Percentiles rank a stretch among this genome's conserved stretches.
phyloP scores from a whole-genome alignment of 163 green algal genomes.

The Scenedesmus sp. region DNA sequence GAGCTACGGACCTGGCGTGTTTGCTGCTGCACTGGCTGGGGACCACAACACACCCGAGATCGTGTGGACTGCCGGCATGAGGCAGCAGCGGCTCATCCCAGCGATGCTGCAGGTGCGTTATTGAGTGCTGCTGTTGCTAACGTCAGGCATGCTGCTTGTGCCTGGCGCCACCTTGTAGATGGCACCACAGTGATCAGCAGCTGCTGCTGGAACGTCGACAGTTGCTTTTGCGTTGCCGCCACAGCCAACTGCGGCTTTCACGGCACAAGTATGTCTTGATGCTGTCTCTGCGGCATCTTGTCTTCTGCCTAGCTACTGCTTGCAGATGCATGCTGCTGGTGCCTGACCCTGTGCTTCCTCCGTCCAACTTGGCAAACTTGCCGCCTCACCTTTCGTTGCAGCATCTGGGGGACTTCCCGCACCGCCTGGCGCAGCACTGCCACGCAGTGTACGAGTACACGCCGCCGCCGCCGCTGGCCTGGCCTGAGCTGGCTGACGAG shows the following conservation, averaged over 20 bases:
- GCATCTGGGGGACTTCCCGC: slow-evolving; percentile 90
- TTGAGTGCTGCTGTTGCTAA: background rate
- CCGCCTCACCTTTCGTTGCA: background rate
- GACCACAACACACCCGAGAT: slow-evolving; percentile 94
- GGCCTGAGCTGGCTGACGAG: slow-evolving; percentile 86
- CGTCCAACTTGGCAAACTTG: background rate
- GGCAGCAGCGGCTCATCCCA: slow-evolving; percentile 82
- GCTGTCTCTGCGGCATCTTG: too few relatives aligned
- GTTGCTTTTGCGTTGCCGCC: too few relatives aligned
- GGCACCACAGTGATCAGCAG: too few relatives aligned
- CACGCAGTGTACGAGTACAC: slow-evolving; percentile 89
- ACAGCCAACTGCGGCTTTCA: too few relatives aligned
- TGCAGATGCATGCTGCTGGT: background rate
- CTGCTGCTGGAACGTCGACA: too few relatives aligned
- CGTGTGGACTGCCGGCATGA: slow-evolving; percentile 94
- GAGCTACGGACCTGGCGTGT: slow-evolving; percentile 63
- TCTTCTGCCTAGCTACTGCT: too few relatives aligned
- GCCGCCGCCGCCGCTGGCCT: slow-evolving; percentile 89
- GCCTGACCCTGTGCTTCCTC: background rate
- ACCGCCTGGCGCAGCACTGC: slow-evolving; percentile 67
- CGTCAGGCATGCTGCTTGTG: background rate
- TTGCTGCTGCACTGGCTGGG: slow-evolving; percentile 68
- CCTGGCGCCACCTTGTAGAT: too few relatives aligned
- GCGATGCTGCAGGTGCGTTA: slow-evolving; percentile 78
- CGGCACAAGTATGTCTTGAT: too few relatives aligned